Conservation (phyloP, 2,329 filamentous ascomycete species). For the Ophiostoma sp. region DNA sequence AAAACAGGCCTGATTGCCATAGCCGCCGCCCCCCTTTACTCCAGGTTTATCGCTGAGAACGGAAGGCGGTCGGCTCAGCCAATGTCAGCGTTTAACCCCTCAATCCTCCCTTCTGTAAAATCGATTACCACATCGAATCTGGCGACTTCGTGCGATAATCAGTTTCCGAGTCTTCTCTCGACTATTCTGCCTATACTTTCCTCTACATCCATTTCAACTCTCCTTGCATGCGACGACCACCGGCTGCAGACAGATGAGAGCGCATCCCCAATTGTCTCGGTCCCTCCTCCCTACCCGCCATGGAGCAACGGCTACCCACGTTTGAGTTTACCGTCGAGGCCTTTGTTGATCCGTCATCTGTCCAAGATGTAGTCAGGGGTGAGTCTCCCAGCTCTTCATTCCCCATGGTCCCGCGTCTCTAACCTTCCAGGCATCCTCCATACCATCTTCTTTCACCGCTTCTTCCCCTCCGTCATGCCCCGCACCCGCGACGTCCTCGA, state of each 20-base stretch:
- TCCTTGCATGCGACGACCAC: background rate
- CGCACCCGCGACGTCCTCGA: conserved; percentile 86
- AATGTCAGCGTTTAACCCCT: conserved; percentile 14
- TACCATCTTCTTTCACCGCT: conserved; percentile 98
- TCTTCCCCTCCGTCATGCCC: conserved; percentile 84
- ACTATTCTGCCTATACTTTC: background rate
- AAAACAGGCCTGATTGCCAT: background rate
- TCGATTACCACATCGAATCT: conserved; percentile 16
- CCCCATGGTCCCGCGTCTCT: background rate
- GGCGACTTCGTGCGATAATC: background rate
- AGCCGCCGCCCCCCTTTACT: background rate
- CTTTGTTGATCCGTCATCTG: conserved; percentile 84
- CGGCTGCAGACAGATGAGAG: background rate
- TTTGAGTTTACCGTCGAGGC: conserved; percentile 93
- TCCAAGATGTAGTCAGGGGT: conserved; percentile 94
- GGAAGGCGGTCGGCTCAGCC: conserved; percentile 16
- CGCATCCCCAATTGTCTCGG: conserved; percentile 17
- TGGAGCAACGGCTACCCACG: conserved; percentile 42
- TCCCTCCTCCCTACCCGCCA: conserved; percentile 18
- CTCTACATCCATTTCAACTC: background rate
- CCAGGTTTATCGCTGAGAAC: conserved; percentile 17
- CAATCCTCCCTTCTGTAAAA: background rate
- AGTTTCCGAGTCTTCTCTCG: background rate
- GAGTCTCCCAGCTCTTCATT: conserved; percentile 33
- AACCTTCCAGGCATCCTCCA: conserved; percentile 73